These are phyloP conservation scores for Globisporangium echinulatum DNA, from an alignment of 352 stramenopile genomes.

Conservation along the genomic window DNA sequence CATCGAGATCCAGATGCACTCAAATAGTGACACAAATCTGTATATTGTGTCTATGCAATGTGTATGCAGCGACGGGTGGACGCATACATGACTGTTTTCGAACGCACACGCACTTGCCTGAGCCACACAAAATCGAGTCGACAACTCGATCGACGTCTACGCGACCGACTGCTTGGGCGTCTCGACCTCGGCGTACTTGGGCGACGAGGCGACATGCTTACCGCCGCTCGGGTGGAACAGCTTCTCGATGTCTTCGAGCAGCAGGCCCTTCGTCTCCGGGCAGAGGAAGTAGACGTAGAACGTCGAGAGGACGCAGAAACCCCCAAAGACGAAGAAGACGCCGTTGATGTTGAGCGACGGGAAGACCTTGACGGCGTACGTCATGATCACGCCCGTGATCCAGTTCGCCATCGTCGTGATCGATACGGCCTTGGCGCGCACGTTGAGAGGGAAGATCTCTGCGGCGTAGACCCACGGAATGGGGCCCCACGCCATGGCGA, in stretches of 20 bases:
- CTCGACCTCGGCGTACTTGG: constrained; percentile 22
- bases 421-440: constrained; percentile 39
- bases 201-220: constrained; percentile 8
- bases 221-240: constrained; percentile 20
- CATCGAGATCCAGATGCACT: too few relatives aligned
- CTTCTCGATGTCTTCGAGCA: constrained; percentile 41
- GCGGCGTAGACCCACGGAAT: constrained; percentile 47
- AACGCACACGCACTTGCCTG: too few relatives aligned
- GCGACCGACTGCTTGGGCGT: constrained; percentile 5
- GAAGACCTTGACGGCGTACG: constrained; percentile 18
- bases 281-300: constrained; percentile 36
- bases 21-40: too few relatives aligned
- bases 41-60: too few relatives aligned
- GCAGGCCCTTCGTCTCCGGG: constrained; percentile 29
- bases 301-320: constrained; percentile 22
- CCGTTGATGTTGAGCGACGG: constrained; percentile 38
- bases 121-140: too few relatives aligned
- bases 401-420: constrained; percentile 42
- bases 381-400: constrained; percentile 34
- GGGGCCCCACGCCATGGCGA: constrained; percentile 43
- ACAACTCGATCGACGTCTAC: too few relatives aligned
- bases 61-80: too few relatives aligned
- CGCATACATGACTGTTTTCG: too few relatives aligned
- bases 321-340: constrained; percentile 53
- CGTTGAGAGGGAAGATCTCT: constrained; percentile 42